A percentile compares a stretch with the other conserved stretches of the same genome.
Conservation (phyloP, 2,329 filamentous ascomycete species). For the Leptographium flavum region DNA sequence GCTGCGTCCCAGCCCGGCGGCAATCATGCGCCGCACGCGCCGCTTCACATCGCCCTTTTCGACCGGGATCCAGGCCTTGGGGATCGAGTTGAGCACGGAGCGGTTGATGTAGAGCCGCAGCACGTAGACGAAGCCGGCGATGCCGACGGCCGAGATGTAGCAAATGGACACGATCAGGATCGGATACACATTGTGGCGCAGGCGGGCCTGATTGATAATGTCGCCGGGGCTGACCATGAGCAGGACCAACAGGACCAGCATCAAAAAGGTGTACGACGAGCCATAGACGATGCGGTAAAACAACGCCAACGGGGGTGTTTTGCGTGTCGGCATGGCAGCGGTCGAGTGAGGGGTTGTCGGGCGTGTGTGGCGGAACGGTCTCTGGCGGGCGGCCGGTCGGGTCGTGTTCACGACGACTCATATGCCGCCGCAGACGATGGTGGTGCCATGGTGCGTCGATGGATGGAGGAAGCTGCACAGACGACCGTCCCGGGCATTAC, state of each 20-base stretch:
- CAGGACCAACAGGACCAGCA: slow-evolving; percentile 56
- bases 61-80: slow-evolving; percentile 73
- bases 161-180: slow-evolving; percentile 66
- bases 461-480: too few species aligned
- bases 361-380: too few species aligned
- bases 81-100: slow-evolving; percentile 65
- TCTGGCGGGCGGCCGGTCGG: too few species aligned
- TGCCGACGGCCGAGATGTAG: slow-evolving; percentile 57
- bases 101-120: slow-evolving; percentile 78
- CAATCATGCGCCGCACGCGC: slow-evolving; percentile 62
- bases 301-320: slow-evolving; percentile 30
- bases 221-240: slow-evolving; percentile 72
- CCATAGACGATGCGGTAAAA: slow-evolving; percentile 73
- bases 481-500: too few species aligned
- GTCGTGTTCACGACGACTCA: too few species aligned
- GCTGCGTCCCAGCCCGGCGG: slow-evolving; percentile 57
- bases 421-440: too few species aligned
- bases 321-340: slow-evolving; percentile 14
- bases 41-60: slow-evolving; percentile 71
- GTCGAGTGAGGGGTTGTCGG: too few species aligned
- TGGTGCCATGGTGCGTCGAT: too few species aligned
- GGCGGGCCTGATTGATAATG: slow-evolving; percentile 61
- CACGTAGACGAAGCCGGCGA: slow-evolving; percentile 65
- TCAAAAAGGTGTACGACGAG: slow-evolving; percentile 62
- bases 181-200: slow-evolving; percentile 56